Conservation (phyloP, 208 protist species). For the Acanthamoeba lugdunensis region DNA sequence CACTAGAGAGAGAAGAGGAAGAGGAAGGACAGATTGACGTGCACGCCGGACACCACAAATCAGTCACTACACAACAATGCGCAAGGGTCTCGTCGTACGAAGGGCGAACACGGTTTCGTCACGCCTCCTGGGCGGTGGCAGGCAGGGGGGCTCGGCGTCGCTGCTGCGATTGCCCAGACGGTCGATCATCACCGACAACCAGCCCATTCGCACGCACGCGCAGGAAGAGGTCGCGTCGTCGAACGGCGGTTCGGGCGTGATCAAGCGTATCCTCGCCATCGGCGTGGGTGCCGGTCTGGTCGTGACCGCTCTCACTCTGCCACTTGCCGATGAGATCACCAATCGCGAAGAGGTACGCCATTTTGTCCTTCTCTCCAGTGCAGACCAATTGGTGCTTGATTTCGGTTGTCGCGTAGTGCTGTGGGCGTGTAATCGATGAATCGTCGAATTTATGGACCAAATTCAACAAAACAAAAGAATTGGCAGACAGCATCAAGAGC, state of each 20-base stretch:
- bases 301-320: slow-evolving; percentile 19
- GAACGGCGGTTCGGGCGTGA: neutral
- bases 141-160: neutral
- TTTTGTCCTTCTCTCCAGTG: neutral
- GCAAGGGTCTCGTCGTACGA: neutral
- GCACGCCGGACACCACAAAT: neutral
- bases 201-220: slow-evolving; percentile 5
- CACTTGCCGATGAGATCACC: slow-evolving; percentile 11
- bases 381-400: neutral
- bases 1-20: neutral
- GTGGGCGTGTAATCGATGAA: too few relatives aligned
- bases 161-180: neutral
- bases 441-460: neutral
- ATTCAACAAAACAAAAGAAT: too few relatives aligned
- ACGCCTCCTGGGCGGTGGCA: neutral
- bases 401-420: neutral
- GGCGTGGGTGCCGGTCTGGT: slow-evolving; percentile 38
- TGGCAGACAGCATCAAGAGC: too few relatives aligned
- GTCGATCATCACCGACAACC: slow-evolving; percentile 51
- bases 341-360: slow-evolving; percentile 9
- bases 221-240: neutral
- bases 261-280: slow-evolving; percentile 22
- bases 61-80: neutral
- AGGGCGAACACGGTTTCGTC: neutral
- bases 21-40: neutral